A percentile compares a stretch with the other conserved stretches of the same genome.
phyloP scores from a whole-genome alignment of 1,284 basidiomycete species.

The Naganishia liquefaciens region DNA sequence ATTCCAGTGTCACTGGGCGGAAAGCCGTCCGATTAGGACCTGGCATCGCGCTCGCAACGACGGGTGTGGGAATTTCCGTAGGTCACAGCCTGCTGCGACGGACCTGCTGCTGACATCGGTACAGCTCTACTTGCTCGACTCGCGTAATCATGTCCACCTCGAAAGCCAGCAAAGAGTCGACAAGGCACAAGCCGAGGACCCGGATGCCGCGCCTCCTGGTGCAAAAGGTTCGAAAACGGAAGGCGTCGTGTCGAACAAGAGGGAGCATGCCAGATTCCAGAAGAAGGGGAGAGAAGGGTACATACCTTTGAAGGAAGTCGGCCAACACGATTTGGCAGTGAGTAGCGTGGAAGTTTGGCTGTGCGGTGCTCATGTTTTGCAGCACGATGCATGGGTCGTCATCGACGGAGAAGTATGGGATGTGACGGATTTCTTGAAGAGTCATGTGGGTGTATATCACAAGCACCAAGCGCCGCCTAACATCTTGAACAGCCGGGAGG shows the following conservation, averaged over 20 bases:
- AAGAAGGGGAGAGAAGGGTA: slow-evolving; percentile 28
- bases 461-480: neutral
- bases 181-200: slow-evolving; percentile 22
- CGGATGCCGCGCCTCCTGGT: slow-evolving; percentile 21
- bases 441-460: slow-evolving; percentile 43
- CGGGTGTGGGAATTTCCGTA: slow-evolving; percentile 17
- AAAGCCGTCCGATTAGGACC: neutral
- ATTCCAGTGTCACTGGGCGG: neutral
- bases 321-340: slow-evolving; percentile 37
- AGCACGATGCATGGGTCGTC: slow-evolving; percentile 42
- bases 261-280: slow-evolving; percentile 5
- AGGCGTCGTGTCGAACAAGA: slow-evolving; percentile 17
- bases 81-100: neutral
- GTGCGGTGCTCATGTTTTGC: neutral
- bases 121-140: slow-evolving; percentile 9
- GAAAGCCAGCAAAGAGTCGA: slow-evolving; percentile 22
- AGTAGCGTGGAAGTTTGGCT: neutral
- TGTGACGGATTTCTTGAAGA: slow-evolving; percentile 72
- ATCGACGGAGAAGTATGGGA: slow-evolving; percentile 43
- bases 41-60: slow-evolving; percentile 3
- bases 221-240: slow-evolving; percentile 21
- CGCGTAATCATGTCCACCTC: neutral
- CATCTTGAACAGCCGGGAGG: slow-evolving; percentile 53
- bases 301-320: slow-evolving; percentile 39
- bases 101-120: neutral